Base-by-base conservation (phyloP, 345 rosid species). In the Kernera saxatilis region DNA sequence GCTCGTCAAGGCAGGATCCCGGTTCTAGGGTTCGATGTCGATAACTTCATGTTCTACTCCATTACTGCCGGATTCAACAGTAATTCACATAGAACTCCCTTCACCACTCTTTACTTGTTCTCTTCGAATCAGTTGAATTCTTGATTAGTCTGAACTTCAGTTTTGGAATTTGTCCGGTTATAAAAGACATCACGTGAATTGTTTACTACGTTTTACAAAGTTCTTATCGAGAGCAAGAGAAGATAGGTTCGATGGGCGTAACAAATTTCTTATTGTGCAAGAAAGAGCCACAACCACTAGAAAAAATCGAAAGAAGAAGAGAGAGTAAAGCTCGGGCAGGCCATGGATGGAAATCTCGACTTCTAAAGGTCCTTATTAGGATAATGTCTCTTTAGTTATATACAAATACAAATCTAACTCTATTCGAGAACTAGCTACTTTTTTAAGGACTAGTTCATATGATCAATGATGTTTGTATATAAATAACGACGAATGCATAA, bases 1-100 rank as follows among this genome's bases (percentile, higher is more conserved):
- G 94, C 91, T 23, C 92, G 82, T n/a, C 93, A 84, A 76, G 94
- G 94, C 36, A 84, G 98, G 36, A 85, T 89, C 57, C 98, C 92
- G 0, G 74, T 85, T 77, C 92, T 92, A 22, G 90, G 96, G 33
- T 73, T 81, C 4, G 72, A 86, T 33, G 67, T 79, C 32, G 59
- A 82, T 41, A 77, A 79, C 62, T 89, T 89, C 77, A 63, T 75
- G 62, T 87, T 89, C 66, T 83, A 86, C 76, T 70, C 60, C 52
- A 50, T 71, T 35, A 66, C 72, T 63, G 64, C 74, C 40, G 71
- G 77, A 36, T 86, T 82, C 30, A 76, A 76, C 14, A 80, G 85
- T 86, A 78, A 8, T 54, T 30, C 35, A 60, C 52, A 10, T 9
- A 2, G 3, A 63, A 27, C 22, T 33, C 56, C 12, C 9, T 48